A percentile compares a stretch with the other conserved stretches of the same genome.
These are phyloP conservation scores for Neodidymelliopsis sp. DNA, from an alignment of 2,329 filamentous ascomycete genomes.

Conservation along the genomic window DNA sequence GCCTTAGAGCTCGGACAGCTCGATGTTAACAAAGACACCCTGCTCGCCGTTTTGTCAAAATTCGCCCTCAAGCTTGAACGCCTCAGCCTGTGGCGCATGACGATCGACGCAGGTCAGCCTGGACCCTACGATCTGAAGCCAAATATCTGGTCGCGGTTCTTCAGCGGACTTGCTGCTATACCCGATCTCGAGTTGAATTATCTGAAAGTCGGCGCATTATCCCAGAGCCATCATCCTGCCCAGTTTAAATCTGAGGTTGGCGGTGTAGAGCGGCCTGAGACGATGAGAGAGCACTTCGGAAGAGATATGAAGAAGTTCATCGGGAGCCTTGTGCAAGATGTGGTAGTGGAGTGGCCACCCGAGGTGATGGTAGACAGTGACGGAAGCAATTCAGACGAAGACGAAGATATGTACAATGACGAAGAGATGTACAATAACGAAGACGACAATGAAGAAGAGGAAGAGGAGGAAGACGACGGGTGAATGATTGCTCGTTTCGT, in stretches of 20 bases:
- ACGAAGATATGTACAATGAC: slow-evolving; percentile 25
- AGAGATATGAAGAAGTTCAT: slow-evolving; percentile 25
- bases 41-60: slow-evolving; percentile 42
- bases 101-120: slow-evolving; percentile 17
- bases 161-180: slow-evolving; percentile 19
- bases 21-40: slow-evolving; percentile 4
- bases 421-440: slow-evolving; percentile 20
- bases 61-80: slow-evolving; percentile 55
- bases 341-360: slow-evolving; percentile 27
- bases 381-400: slow-evolving; percentile 16
- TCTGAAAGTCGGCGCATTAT: slow-evolving; percentile 28
- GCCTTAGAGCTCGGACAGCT: slow-evolving; percentile 37
- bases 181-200: slow-evolving; percentile 21
- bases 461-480: slow-evolving; percentile 15
- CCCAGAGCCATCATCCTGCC: slow-evolving; percentile 21
- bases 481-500: no score
- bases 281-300: slow-evolving; percentile 21
- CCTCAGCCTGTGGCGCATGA: slow-evolving; percentile 58
- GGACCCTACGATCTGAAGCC: slow-evolving; percentile 17
- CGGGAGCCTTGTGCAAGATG: slow-evolving; percentile 15
- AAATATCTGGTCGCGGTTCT: slow-evolving; percentile 31
- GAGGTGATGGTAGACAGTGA: not conserved
- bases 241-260: slow-evolving; percentile 19
- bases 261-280: not conserved
- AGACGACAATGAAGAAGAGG: slow-evolving; percentile 12